Evolutionary conservation across 2,329 filamentous ascomycete genomes (phyloP), one percentile per base, ranked within the genome.

Genomic region (Neobulgaria alba): DNA sequence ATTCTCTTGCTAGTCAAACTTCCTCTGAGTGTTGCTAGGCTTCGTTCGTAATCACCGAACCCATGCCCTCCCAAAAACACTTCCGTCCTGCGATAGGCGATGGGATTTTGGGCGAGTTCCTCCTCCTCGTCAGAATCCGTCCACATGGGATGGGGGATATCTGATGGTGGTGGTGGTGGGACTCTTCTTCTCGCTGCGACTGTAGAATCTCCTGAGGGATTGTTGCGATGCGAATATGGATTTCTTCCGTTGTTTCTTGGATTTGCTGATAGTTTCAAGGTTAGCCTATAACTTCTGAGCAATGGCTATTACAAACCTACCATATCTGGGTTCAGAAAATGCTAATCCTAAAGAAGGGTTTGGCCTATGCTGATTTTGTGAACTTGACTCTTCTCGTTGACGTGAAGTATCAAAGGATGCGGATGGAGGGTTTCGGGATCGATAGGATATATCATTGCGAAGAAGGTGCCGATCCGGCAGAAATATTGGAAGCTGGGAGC

Each of bases 1-100:
- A 58, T 45, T 20, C 43, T 53, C 31, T 59, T 59, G 9, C 41
- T 36, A 9, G 46, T 47, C n/a, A 53, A 18, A 10, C 40, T 39
- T 29, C 48, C 53, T 41, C 53, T 47, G 15, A 57, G 36, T 16
- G 41, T 43, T 29, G 52, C 44, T 35, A 54, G 33, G 4, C 48
- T 39, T 36, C 47, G 50, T 30, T 55, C 50, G 2, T 55, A 7
- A 26, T 7, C 48, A 16, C 48, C 48, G 5, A 33, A 12, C 12
- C 45, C 47, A 10, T 29, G 20, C 32, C 32, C 23, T n/a, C 43
- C 39, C 10, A 44, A 29, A 8, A 43, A 18, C 23, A 42, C 34
- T 18, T 29, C 21, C 33, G 30, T 26, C 4, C 35, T 42, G n/a
- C 48, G 41, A 14, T 39, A 45, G n/a, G n/a, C n/a, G 17, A 33